Conservation (phyloP, 192 early-diverging fungal genomes). For the Gryganskiella cystojenkinii region DNA sequence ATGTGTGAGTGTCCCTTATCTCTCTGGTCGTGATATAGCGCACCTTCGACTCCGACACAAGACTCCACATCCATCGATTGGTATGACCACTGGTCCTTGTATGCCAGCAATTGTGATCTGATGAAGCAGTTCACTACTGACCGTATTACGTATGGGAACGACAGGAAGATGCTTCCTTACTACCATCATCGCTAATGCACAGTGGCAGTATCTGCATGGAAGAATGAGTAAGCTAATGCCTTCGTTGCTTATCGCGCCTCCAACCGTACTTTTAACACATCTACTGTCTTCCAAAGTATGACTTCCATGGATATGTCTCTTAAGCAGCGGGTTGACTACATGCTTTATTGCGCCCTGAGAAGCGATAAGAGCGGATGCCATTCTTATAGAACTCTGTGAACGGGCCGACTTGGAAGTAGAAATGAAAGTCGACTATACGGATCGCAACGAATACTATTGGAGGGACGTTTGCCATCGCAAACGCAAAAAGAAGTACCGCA, state of each 20-base stretch:
- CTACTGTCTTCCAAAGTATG: not conserved
- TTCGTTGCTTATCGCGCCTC: not conserved
- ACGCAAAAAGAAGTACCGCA: slow-evolving; percentile 7
- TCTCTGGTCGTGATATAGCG: slow-evolving; percentile 8
- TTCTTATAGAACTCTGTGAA: slow-evolving; percentile 18
- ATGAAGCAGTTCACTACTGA: slow-evolving; percentile 6
- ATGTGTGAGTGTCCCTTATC: not conserved
- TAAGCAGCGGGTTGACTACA: slow-evolving; percentile 19
- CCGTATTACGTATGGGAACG: slow-evolving; percentile 2
- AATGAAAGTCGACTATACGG: slow-evolving; percentile 8
- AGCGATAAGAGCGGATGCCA: slow-evolving; percentile 20
- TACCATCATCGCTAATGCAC: slow-evolving; percentile 14
- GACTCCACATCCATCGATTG: slow-evolving; percentile 14
- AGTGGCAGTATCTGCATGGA: slow-evolving; percentile 19
- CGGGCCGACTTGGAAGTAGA: slow-evolving; percentile 1
- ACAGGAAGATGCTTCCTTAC: slow-evolving; percentile 17
- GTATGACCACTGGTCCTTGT: not conserved
- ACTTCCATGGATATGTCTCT: slow-evolving; percentile 8
- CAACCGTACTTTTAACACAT: not conserved
- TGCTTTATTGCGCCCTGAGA: slow-evolving; percentile 20
- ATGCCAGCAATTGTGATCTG: slow-evolving; percentile 1
- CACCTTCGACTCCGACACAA: slow-evolving; percentile 11
- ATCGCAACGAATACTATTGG: slow-evolving; percentile 2
- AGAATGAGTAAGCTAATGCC: slow-evolving; percentile 13
- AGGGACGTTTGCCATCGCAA: not conserved